phyloP scores from a whole-genome alignment of 257 asterid genomes.

The Euphrasia confusa region DNA sequence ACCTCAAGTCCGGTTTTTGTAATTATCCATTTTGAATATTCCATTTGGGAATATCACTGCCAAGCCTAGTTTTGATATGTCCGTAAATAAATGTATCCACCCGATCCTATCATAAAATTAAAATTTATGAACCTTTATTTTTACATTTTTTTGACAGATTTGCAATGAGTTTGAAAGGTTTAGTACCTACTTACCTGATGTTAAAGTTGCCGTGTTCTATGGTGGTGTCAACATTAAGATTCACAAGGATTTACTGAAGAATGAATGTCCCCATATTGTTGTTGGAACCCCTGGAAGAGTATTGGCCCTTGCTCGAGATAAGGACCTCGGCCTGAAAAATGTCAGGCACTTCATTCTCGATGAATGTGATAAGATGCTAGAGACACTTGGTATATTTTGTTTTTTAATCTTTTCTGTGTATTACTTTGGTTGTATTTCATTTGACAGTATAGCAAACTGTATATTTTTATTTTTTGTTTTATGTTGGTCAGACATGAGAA shows the following conservation, averaged over 20 bases:
- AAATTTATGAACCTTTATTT: not conserved
- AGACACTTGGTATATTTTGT: slow-evolving; percentile 46
- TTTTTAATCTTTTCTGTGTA: not conserved
- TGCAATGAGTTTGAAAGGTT: slow-evolving; percentile 58
- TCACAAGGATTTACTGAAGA: slow-evolving; percentile 54
- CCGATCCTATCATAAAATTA: not conserved
- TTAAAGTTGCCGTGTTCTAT: slow-evolving; percentile 54
- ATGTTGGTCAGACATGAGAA: slow-evolving; percentile 68
- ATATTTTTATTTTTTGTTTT: not conserved
- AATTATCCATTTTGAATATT: not conserved
- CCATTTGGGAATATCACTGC: not conserved
- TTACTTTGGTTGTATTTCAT: not conserved
- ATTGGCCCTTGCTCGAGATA: slow-evolving; percentile 53
- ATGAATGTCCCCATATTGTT: slow-evolving; percentile 60
- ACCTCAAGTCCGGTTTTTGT: not conserved
- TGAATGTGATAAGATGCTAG: slow-evolving; percentile 67
- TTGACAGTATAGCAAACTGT: not conserved
- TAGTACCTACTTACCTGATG: slow-evolving; percentile 47
- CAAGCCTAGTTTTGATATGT: not conserved
- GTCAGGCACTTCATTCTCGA: slow-evolving; percentile 60
- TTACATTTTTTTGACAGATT: slow-evolving; percentile 27
- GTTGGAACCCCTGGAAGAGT: slow-evolving; percentile 63
- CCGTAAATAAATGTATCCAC: not conserved
- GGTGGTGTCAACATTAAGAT: slow-evolving; percentile 53
- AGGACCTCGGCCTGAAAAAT: slow-evolving; percentile 47